Evolutionary conservation across 768 basidiomycete genomes (phyloP).

Genomic region (Podaxis rugospora): DNA sequence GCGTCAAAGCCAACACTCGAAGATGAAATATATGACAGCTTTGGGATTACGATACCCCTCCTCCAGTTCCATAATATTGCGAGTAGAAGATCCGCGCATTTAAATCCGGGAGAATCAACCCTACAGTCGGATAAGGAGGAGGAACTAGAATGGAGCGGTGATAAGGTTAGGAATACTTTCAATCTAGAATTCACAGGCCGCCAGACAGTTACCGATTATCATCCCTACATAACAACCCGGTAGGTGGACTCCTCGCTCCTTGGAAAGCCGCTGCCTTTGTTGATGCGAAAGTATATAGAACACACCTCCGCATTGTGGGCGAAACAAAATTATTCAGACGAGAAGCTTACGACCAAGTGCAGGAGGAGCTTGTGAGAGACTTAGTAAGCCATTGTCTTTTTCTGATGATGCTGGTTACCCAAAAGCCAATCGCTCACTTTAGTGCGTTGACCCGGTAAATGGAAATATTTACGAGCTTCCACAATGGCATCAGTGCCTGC

Average conservation of each 20-base stretch:
- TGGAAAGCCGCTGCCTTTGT: neutral
- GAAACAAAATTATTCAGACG: slow-evolving; percentile 26
- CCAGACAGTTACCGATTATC: slow-evolving; percentile 17
- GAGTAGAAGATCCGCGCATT: slow-evolving; percentile 1
- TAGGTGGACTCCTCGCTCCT: slow-evolving; percentile 5
- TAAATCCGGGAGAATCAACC: neutral
- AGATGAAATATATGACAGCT: slow-evolving; percentile 29
- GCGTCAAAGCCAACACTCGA: slow-evolving; percentile 8
- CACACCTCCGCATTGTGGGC: slow-evolving; percentile 28
- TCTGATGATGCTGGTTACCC: neutral
- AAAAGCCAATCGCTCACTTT: neutral
- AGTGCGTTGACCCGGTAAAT: neutral
- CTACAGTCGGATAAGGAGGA: slow-evolving; percentile 9
- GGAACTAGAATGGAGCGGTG: slow-evolving; percentile 14
- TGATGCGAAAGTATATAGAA: slow-evolving; percentile 17
- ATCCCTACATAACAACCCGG: slow-evolving; percentile 35
- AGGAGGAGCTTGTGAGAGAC: slow-evolving; percentile 17
- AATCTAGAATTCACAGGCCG: slow-evolving; percentile 14
- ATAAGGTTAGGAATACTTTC: neutral
- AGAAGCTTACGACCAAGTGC: slow-evolving; percentile 22
- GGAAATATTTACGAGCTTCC: neutral
- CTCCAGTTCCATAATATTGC: slow-evolving; percentile 27
- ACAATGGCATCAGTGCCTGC: slow-evolving; percentile 20
- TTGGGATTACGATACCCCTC: slow-evolving; percentile 28
- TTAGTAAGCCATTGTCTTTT: slow-evolving; percentile 15